Percentiles rank a stretch among this genome's conserved stretches.
phyloP scores from a whole-genome alignment of 106 monocot species.

The Acorus gramineus region DNA sequence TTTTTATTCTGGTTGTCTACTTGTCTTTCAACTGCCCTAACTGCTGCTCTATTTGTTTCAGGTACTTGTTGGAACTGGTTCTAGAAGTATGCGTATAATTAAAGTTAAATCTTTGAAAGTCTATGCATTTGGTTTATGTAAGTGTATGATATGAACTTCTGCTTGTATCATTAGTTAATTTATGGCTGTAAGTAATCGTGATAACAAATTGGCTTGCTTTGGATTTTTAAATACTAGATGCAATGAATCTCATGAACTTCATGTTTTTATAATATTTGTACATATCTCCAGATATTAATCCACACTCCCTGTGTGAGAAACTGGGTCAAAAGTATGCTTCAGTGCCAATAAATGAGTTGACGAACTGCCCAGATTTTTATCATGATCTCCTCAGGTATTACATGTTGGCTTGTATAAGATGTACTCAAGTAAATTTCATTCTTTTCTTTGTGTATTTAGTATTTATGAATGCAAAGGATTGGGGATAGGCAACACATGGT shows the following conservation, averaged over 20 bases:
- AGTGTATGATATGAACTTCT: constrained; percentile 14
- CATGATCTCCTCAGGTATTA: constrained; percentile 76
- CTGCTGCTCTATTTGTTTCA: constrained; percentile 17
- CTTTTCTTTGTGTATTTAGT: too few species aligned
- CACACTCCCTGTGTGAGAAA: constrained; percentile 71
- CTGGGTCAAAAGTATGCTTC: constrained; percentile 79
- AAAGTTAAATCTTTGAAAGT: constrained; percentile 74
- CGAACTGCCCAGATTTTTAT: constrained; percentile 46
- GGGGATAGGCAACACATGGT: too few species aligned
- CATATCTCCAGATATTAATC: constrained; percentile 57
- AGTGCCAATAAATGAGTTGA: constrained; percentile 46
- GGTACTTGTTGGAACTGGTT: constrained; percentile 95
- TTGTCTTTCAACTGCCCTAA: too few species aligned
- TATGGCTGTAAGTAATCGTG: too few species aligned
- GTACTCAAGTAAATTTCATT: too few species aligned
- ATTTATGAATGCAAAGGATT: too few species aligned
- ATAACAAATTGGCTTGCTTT: too few species aligned
- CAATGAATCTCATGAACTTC: too few species aligned
- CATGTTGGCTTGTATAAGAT: not conserved
- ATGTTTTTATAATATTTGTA: not conserved
- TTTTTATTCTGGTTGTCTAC: too few species aligned
- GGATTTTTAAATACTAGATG: too few species aligned
- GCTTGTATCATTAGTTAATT: too few species aligned
- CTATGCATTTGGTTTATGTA: constrained; percentile 98
- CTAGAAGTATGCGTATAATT: constrained; percentile 65